Evolutionary conservation across 2,329 filamentous ascomycete species (phyloP).

Genomic region (Onygenales sp.): DNA sequence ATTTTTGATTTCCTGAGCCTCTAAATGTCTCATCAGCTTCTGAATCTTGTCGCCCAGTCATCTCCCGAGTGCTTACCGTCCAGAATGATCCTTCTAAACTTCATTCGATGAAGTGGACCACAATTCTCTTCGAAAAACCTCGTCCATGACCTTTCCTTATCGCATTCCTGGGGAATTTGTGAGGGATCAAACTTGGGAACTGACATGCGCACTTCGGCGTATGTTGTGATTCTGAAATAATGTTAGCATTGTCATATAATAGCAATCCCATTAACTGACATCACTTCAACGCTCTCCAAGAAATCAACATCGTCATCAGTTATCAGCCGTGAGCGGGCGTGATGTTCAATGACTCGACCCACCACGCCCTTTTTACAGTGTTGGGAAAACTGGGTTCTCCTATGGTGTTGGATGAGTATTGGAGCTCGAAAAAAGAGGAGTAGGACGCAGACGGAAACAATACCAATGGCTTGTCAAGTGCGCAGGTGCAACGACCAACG

Average conservation of each 20-base stretch:
- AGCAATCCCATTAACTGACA: slow-evolving; percentile 9
- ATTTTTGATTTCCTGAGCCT: slow-evolving; percentile 30
- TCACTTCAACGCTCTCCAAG: slow-evolving; percentile 16
- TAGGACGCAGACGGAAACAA: background rate
- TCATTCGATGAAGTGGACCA: slow-evolving; percentile 26
- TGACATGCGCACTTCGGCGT: slow-evolving; percentile 25
- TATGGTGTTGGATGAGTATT: slow-evolving; percentile 5
- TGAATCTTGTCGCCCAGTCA: background rate
- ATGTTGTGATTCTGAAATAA: slow-evolving; percentile 26
- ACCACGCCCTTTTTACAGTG: slow-evolving; percentile 21
- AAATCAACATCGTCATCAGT: slow-evolving; percentile 13
- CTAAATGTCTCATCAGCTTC: slow-evolving; percentile 8
- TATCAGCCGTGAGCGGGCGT: slow-evolving; percentile 13
- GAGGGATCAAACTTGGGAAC: slow-evolving; percentile 20
- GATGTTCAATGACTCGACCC: slow-evolving; percentile 16
- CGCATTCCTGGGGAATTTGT: slow-evolving; percentile 8
- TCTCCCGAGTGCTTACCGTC: slow-evolving; percentile 22
- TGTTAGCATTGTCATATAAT: slow-evolving; percentile 4
- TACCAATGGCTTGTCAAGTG: slow-evolving; percentile 27
- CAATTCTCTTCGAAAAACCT: slow-evolving; percentile 14
- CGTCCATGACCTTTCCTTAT: slow-evolving; percentile 18
- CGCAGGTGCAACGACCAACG: slow-evolving; percentile 29
- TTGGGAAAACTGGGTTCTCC: slow-evolving; percentile 21
- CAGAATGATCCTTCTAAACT: slow-evolving; percentile 31
- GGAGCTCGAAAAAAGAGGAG: background rate